These are phyloP conservation scores for Talinum fruticosum DNA, from an alignment of 148 eudicot species.

Conservation along the genomic window DNA sequence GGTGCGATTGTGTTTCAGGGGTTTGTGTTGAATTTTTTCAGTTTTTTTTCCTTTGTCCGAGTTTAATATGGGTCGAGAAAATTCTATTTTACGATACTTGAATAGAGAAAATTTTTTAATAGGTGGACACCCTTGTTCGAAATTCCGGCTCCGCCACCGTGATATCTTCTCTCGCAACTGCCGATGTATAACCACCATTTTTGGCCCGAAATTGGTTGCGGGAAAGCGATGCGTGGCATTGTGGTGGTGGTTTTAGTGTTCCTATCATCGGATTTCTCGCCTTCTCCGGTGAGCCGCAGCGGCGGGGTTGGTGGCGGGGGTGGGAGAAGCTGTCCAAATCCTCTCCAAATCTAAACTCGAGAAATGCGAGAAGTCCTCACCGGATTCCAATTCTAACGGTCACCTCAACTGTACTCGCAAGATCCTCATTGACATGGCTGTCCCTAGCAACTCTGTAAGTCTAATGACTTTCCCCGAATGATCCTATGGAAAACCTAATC, in stretches of 20 bases:
- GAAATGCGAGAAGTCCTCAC: constrained; percentile 56
- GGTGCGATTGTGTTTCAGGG: no score
- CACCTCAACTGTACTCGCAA: constrained; percentile 74
- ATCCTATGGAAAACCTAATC: background rate
- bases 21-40: no score
- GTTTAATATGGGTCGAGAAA: no score
- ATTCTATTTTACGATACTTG: no score
- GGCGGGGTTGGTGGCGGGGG: background rate
- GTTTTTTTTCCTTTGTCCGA: no score
- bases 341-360: constrained; percentile 88
- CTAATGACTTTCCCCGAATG: background rate
- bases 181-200: background rate
- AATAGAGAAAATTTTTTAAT: no score
- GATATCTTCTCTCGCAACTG: no score
- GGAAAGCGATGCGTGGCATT: background rate
- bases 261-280: background rate
- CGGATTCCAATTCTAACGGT: constrained; percentile 11
- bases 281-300: background rate
- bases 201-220: background rate
- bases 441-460: constrained; percentile 76
- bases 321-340: constrained; percentile 45
- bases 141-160: no score
- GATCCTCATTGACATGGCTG: constrained; percentile 71
- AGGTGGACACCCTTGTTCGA: no score
- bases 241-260: background rate